phyloP scores from a whole-genome alignment of 73 alveolate genomes.

The Tetrahymena elliotti region DNA sequence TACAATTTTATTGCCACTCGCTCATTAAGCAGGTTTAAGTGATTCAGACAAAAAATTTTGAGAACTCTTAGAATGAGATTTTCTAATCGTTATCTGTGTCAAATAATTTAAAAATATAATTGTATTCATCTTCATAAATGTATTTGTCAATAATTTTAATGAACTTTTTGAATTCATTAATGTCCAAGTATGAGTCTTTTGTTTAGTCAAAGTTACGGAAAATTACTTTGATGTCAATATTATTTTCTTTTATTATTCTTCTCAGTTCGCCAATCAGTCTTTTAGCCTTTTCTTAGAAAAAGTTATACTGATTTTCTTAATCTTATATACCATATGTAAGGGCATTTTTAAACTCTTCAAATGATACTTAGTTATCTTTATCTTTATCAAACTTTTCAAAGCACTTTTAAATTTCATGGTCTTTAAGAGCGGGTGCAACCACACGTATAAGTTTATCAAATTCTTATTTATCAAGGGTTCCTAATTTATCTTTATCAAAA shows the following conservation, averaged over 20 bases:
- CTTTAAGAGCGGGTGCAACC: background rate
- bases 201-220: background rate
- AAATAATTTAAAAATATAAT: background rate
- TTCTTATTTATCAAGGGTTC: background rate
- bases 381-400: background rate
- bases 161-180: background rate
- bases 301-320: background rate
- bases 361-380: background rate
- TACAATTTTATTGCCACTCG: no score
- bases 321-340: background rate
- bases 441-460: background rate
- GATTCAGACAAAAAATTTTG: background rate
- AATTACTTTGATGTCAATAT: background rate
- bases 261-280: background rate
- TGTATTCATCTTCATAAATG: background rate
- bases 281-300: background rate
- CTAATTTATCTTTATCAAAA: background rate
- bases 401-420: background rate
- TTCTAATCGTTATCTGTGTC: background rate
- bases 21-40: no score
- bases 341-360: background rate
- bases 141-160: background rate
- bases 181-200: background rate
- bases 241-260: background rate
- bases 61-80: background rate